Percentiles rank a stretch among this genome's conserved stretches.
These are phyloP conservation scores for Silybum marianum DNA, from an alignment of 129 eudicot species.

Conservation along the genomic window DNA sequence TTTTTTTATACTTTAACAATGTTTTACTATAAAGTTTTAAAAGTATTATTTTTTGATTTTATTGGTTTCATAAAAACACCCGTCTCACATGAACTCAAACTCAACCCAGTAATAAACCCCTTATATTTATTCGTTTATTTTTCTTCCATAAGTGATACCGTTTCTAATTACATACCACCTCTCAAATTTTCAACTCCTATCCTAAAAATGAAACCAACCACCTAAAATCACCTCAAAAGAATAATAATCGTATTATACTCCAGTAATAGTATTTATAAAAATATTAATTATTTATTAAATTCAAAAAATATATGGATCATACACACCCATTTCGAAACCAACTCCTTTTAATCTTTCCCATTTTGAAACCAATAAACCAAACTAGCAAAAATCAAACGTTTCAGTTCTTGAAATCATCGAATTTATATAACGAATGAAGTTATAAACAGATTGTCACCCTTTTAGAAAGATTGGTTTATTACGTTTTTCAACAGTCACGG, in stretches of 20 bases:
- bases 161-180: too few species aligned
- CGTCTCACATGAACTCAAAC: too few species aligned
- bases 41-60: too few species aligned
- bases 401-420: background rate
- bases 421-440: too few species aligned
- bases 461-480: background rate
- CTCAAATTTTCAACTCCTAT: too few species aligned
- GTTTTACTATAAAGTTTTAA: too few species aligned
- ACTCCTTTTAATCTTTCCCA: background rate
- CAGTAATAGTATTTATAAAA: background rate
- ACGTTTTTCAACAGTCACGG: background rate
- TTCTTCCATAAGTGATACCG: background rate
- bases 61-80: too few species aligned
- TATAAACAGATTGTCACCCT: background rate
- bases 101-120: background rate
- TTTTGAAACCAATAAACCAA: background rate
- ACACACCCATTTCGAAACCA: background rate
- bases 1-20: too few species aligned
- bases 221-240: background rate
- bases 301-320: background rate
- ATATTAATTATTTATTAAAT: background rate
- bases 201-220: background rate
- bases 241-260: background rate
- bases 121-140: too few species aligned
- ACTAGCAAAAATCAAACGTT: background rate